Evolutionary conservation across 208 protist species (phyloP).

Genomic region (Leishmania guyanensis): DNA sequence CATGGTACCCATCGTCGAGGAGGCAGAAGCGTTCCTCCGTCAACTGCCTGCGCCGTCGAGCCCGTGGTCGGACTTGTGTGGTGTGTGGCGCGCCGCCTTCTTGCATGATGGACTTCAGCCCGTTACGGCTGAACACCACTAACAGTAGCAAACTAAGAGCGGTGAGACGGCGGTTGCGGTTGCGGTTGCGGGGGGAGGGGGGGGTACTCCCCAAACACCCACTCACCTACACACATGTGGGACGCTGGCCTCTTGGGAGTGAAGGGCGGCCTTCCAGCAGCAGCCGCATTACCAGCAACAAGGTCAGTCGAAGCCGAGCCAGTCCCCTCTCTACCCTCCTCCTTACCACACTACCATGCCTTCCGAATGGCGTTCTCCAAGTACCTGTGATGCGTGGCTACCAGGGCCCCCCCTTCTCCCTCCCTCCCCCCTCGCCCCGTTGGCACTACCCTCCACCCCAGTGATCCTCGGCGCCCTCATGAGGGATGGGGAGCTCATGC

Average conservation of each 20-base stretch:
- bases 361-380: background rate
- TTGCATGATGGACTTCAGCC: constrained; percentile 28
- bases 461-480: no score
- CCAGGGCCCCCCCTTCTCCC: background rate
- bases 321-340: background rate
- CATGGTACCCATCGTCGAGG: constrained; percentile 61
- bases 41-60: constrained; percentile 51
- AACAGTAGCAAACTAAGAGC: background rate
- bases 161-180: background rate
- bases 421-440: background rate
- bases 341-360: background rate
- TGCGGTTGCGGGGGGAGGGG: background rate
- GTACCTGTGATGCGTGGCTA: background rate
- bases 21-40: constrained; percentile 66
- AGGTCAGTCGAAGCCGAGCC: background rate
- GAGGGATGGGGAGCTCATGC: background rate
- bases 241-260: background rate
- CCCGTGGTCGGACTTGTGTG: constrained; percentile 54
- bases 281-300: background rate
- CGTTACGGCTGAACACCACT: background rate
- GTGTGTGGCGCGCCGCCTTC: constrained; percentile 66
- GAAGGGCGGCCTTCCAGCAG: background rate
- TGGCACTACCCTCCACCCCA: no score
- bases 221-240: background rate
- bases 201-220: background rate